A percentile compares a stretch with the other conserved stretches of the same genome.
Evolutionary conservation across 176 grass and related monocot species (phyloP).

Genomic region (Saccharum spontaneum): DNA sequence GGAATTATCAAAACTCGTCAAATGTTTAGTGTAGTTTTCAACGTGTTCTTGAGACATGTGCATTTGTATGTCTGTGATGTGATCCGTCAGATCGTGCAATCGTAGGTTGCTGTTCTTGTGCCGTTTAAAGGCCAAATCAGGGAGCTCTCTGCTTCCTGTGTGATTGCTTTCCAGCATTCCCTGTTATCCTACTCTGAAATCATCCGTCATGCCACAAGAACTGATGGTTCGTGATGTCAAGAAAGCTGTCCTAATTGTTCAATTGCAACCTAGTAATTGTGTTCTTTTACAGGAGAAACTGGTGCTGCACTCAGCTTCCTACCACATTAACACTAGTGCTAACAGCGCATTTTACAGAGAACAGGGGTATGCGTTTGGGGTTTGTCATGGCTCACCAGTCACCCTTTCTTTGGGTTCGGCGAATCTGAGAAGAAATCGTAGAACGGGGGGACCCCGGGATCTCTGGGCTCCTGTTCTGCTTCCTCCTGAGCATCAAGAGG

Average conservation of each 20-base stretch:
- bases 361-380: neutral
- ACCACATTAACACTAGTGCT: neutral
- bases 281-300: neutral
- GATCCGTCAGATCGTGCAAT: neutral
- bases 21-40: conserved; percentile 38
- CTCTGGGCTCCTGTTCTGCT: neutral
- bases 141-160: conserved; percentile 12
- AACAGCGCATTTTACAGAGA: neutral
- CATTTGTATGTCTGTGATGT: conserved; percentile 28
- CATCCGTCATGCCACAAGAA: neutral
- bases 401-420: neutral
- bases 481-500: neutral
- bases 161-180: neutral
- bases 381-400: neutral
- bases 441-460: neutral
- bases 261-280: neutral
- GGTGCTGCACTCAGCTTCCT: neutral
- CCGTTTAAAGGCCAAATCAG: conserved; percentile 1
- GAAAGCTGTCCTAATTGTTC: neutral
- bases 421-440: neutral
- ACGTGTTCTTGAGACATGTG: conserved; percentile 10
- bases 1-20: conserved; percentile 23
- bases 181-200: too few species aligned
- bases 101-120: conserved; percentile 1
- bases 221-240: conserved; percentile 25